Conservation (phyloP, 163 green algal genomes). For the Smithsoniella earleae region DNA sequence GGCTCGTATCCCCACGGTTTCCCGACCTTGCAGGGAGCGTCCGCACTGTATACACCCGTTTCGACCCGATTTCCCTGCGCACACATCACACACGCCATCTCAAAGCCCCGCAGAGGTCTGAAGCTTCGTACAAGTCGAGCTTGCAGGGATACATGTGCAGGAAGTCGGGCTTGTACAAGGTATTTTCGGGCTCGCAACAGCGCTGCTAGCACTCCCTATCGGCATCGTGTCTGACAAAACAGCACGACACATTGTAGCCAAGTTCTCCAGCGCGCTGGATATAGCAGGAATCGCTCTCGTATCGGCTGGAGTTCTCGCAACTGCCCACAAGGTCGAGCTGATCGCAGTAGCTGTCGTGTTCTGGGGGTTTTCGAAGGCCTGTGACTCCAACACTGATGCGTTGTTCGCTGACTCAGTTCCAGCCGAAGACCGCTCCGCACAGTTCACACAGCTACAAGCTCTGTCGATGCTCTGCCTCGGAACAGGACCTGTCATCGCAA, state of each 20-base stretch:
- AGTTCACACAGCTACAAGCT: slow-evolving; percentile 35
- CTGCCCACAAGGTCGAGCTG: not conserved
- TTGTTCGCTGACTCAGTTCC: slow-evolving; percentile 41
- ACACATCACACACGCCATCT: no score
- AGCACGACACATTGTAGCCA: slow-evolving; percentile 1
- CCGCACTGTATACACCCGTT: no score
- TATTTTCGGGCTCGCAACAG: not conserved
- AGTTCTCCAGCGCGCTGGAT: not conserved
- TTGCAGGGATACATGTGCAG: no score
- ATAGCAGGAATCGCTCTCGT: not conserved
- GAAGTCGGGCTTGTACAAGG: not conserved
- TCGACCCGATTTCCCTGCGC: no score
- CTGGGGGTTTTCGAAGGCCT: slow-evolving; percentile 32
- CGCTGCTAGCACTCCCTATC: not conserved
- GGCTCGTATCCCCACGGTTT: no score
- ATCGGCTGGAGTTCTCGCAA: not conserved
- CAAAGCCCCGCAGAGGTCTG: no score
- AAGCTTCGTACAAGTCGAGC: no score
- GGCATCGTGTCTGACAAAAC: not conserved
- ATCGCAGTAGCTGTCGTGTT: not conserved
- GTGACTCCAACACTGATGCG: slow-evolving; percentile 36
- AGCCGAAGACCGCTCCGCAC: slow-evolving; percentile 31
- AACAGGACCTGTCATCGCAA: not conserved
- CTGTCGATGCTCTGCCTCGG: not conserved
- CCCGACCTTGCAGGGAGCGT: no score